Conservation (phyloP, 208 protist species). For the Acanthamoeba castellanii region DNA sequence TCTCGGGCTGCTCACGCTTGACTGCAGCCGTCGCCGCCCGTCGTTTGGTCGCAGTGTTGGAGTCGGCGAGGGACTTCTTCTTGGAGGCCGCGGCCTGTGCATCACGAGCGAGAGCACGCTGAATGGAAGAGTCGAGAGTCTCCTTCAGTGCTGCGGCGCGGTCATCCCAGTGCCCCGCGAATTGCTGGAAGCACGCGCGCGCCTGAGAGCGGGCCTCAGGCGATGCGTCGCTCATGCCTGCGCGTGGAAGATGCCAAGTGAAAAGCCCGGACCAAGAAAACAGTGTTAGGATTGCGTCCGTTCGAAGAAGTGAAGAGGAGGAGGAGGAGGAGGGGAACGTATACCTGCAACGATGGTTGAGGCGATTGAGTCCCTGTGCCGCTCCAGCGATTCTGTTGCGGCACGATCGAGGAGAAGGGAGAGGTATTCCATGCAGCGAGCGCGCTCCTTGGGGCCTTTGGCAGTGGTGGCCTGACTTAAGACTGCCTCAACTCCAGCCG, state of each 20-base stretch:
- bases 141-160: neutral
- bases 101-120: neutral
- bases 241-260: neutral
- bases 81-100: neutral
- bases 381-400: neutral
- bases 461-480: neutral
- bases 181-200: neutral
- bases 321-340: neutral
- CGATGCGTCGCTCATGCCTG: constrained; percentile 23
- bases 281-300: neutral
- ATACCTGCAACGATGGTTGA: neutral
- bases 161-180: constrained; percentile 19
- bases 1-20: neutral
- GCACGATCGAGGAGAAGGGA: neutral
- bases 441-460: constrained; percentile 2
- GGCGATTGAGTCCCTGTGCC: neutral
- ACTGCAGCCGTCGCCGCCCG: neutral
- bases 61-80: neutral
- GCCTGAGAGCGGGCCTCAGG: neutral
- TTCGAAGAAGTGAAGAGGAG: too few species aligned
- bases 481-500: neutral
- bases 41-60: neutral
- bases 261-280: too few species aligned
- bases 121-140: constrained; percentile 13
- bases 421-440: constrained; percentile 38